These are phyloP conservation scores for Candida sanyaensis DNA, from an alignment of 1,139 yeast species.

Conservation along the genomic window DNA sequence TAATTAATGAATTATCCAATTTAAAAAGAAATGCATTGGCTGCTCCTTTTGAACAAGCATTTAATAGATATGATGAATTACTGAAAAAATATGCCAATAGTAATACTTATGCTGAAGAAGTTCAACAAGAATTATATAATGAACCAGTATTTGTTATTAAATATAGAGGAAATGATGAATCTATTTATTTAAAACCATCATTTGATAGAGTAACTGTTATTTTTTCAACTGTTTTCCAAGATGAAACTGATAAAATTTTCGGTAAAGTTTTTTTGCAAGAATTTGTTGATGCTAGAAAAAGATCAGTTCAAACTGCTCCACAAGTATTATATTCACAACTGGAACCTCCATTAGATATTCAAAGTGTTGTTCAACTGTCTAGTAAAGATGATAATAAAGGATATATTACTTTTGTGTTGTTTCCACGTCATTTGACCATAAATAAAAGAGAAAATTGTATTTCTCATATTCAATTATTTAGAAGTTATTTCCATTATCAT, in stretches of 20 bases:
- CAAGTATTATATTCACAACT: constrained; percentile 89
- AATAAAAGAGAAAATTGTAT: constrained; percentile 83
- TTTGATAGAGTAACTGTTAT: constrained; percentile 96
- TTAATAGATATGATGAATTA: constrained; percentile 72
- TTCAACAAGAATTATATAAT: constrained; percentile 47
- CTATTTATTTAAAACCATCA: constrained; percentile 87
- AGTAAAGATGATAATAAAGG: constrained; percentile 56
- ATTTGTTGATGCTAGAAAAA: constrained; percentile 92
- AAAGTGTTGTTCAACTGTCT: constrained; percentile 25
- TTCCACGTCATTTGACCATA: constrained; percentile 71
- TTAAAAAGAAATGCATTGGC: constrained; percentile 88
- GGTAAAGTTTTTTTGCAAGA: constrained; percentile 96
- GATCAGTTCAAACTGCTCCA: constrained; percentile 97
- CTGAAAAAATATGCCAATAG: constrained; percentile 52
- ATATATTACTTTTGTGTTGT: constrained; percentile 73
- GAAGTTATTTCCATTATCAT: constrained; percentile 97
- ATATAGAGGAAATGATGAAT: constrained; percentile 86
- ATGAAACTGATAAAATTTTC: constrained; percentile 93
- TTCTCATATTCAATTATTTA: constrained; percentile 85
- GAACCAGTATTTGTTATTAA: constrained; percentile 72
- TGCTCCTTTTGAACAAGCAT: constrained; percentile 90
- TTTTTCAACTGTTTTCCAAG: constrained; percentile 91
- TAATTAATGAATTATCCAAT: constrained; percentile 67
- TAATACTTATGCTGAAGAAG: constrained; percentile 52
- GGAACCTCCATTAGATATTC: constrained; percentile 92